Conservation (phyloP, 106 monocot genomes). For the Apostasia ramifera region DNA sequence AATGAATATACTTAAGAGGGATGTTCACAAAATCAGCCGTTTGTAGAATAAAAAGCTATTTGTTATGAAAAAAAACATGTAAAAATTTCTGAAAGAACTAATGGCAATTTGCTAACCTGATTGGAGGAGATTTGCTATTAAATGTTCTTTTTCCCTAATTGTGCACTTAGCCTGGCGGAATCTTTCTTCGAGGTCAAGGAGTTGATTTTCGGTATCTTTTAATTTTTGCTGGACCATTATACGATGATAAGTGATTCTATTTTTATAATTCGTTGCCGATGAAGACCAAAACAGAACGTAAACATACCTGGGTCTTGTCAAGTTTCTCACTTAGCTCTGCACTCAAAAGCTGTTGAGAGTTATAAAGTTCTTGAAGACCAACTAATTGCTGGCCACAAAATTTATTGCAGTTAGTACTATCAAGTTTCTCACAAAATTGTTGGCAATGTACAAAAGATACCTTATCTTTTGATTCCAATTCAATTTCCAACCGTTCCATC, state of each 20-base stretch:
- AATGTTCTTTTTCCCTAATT: conserved; percentile 89
- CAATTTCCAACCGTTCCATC: conserved; percentile 72
- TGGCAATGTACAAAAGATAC: conserved; percentile 18
- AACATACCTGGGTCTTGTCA: conserved; percentile 66
- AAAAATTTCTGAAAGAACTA: neutral
- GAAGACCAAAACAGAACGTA: neutral
- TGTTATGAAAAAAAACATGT: neutral
- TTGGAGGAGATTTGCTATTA: conserved; percentile 81
- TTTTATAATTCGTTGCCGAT: neutral
- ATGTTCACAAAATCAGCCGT: neutral
- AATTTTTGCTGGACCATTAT: conserved; percentile 51
- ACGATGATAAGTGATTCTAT: conserved; percentile 7
- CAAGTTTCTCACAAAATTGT: no score
- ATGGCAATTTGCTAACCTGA: conserved; percentile 44
- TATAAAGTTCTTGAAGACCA: conserved; percentile 88
- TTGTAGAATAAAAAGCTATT: neutral
- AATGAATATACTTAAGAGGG: no score
- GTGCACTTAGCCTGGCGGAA: conserved; percentile 69
- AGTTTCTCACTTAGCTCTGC: conserved; percentile 78
- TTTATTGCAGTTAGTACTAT: neutral
- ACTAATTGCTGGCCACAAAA: conserved; percentile 62
- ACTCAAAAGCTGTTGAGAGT: conserved; percentile 63
- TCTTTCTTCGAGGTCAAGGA: conserved; percentile 86
- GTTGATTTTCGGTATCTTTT: conserved; percentile 52
- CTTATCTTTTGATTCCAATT: conserved; percentile 91